Base-by-base conservation (phyloP, 116 monocot species). In the Trichopus zeylanicus region DNA sequence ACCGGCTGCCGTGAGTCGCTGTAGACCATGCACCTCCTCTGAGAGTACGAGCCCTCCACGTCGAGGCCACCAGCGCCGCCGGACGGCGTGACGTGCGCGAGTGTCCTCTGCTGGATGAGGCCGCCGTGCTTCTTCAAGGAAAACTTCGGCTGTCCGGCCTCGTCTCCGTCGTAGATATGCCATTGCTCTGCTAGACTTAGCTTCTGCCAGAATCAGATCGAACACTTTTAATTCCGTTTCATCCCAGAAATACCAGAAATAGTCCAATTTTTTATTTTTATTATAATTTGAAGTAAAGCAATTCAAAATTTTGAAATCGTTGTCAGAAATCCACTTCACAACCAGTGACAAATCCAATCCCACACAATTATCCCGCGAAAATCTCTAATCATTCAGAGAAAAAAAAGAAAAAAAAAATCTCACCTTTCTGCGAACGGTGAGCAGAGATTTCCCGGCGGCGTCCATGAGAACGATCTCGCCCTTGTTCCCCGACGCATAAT, bases 401-500 rank as follows among this genome's bases (percentile, higher is more conserved):
- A n/a, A n/a, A n/a, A n/a, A n/a, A n/a, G n/a, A n/a, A n/a, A n/a
- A n/a, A n/a, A n/a, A n/a, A n/a, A n/a, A n/a, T n/a, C n/a, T n/a
- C n/a, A 89, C 89, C 89, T 86, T 82, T 26, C 75, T 61, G 7
- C 86, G 67, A n/a, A 78, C 46, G 12, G 83, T 80, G 42, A 80
- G 61, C 18, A 91, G 55, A 0, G 86, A 67, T 35, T 63, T 77
- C 2, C 91, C 91, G 13, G 55, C 54, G 18, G 75, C 77, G 37
- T 91, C 86, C 91, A 91, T 91, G 70, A 91, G 77, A 27, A 91
- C 80, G 20, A 91, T 60, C 69, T 83, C 83, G 13, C 69, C 78
- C 26, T 66, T 70, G 26, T 53, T 35, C 26, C 70, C 67, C 4
- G 78, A 72, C 16, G 75, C 77, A 32, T 91, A 91, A 57, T 83